Evolutionary conservation across 768 basidiomycete genomes (phyloP), one percentile per base, ranked within the genome.

Genomic region (Serendipita sp.): DNA sequence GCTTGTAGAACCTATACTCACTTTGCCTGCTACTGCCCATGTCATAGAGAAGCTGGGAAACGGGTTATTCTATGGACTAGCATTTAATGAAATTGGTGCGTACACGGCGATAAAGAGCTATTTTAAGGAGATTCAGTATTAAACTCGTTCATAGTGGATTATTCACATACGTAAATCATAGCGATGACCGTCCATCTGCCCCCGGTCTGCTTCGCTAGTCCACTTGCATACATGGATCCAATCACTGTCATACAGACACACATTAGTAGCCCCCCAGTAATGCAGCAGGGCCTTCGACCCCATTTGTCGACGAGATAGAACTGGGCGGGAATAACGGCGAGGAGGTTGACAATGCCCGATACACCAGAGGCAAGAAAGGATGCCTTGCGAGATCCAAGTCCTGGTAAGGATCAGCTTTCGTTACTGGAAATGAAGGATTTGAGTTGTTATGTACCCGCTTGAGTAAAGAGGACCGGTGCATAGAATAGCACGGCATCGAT

Each of bases 301-400:
- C 72, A 78, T 66, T 70, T 74, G 60, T 79, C 78, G 16, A 75
- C 72, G 60, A 55, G 53, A 16, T 71, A 75, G 50, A 75, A 63
- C 65, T 76, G 77, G 10, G 74, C 70, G 2, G 72, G 69, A 55
- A 78, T 72, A 3, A 76, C 78, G 46, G 72, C 70, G 15, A 71
- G 71, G 18, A 80, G 65, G 65, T 76, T 77, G 40, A 79, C 67
- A 44, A 81, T 72, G 34, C 79, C 81, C 1, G 78, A 77, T 11
- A 81, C 72, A 3, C 79, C 81, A 0, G 79, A 79, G 0, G 79
- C 79, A 37, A 81, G 73, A 71, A 81, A 80, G 2, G 77, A 74
- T 2, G 79, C 75, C n/a, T 75, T 74, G n/a, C 71, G 70, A 2
- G 74, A 74, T 11, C 75, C 74, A n/a, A 81, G 74, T n/a, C 81